A percentile compares a stretch with the other conserved stretches of the same genome.
phyloP scores from a whole-genome alignment of 129 eudicot species.

The Scalesia atractyloides region DNA sequence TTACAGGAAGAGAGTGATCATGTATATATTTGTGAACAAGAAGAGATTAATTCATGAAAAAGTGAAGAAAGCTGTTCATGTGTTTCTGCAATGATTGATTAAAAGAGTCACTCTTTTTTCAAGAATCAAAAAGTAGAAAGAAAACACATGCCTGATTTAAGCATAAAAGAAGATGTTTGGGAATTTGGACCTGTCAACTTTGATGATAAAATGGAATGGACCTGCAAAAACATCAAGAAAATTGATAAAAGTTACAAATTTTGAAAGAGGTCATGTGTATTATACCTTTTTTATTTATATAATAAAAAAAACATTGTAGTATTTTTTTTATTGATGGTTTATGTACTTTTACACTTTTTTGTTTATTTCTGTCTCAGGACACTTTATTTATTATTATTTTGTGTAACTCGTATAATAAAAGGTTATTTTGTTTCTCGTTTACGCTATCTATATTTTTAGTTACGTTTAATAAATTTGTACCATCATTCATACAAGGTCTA shows the following conservation, averaged over 20 bases:
- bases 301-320: too few relatives aligned
- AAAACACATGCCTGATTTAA: conserved; percentile 14
- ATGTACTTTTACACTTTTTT: too few relatives aligned
- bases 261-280: too few relatives aligned
- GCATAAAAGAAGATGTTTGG: conserved; percentile 7
- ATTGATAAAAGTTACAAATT: too few relatives aligned
- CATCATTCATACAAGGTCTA: neutral
- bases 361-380: too few relatives aligned
- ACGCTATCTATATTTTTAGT: too few relatives aligned
- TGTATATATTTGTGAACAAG: neutral
- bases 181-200: neutral
- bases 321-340: too few relatives aligned
- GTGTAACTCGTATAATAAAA: too few relatives aligned
- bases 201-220: neutral
- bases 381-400: too few relatives aligned
- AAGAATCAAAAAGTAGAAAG: conserved; percentile 12
- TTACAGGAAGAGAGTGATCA: neutral
- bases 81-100: conserved; percentile 19
- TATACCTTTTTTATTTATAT: too few relatives aligned
- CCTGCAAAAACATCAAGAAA: neutral
- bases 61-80: conserved; percentile 8
- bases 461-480: too few relatives aligned
- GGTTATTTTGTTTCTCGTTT: too few relatives aligned
- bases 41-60: conserved; percentile 11
- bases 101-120: conserved; percentile 4